Evolutionary conservation across 495 filamentous ascomycete genomes (phyloP).

Genomic region (Penicillium antarcticum): DNA sequence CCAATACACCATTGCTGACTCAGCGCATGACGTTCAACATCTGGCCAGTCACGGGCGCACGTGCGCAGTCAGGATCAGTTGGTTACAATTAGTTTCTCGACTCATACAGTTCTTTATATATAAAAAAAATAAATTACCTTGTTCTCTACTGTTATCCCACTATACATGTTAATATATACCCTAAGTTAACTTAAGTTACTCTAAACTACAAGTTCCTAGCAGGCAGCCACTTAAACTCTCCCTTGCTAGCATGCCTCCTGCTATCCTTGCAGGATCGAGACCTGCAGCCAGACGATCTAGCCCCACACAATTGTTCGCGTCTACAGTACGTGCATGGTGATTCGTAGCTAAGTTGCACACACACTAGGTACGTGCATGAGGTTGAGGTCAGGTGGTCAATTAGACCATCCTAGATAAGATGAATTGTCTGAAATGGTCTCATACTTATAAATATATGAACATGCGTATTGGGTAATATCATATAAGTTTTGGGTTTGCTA

Average conservation of each 20-base stretch:
- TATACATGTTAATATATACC: not conserved
- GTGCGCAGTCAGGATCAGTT: not conserved
- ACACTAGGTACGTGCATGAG: too few species aligned
- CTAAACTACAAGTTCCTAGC: too few species aligned
- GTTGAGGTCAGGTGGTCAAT: too few species aligned
- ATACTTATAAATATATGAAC: too few species aligned
- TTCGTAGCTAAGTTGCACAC: too few species aligned
- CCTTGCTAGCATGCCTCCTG: not conserved
- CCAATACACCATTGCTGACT: not conserved
- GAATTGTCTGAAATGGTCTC: too few species aligned
- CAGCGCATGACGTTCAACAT: slow-evolving; percentile 1
- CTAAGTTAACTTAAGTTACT: too few species aligned
- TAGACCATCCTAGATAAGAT: too few species aligned
- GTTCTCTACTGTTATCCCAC: not conserved
- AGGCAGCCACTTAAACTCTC: not conserved
- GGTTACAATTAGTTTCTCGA: not conserved
- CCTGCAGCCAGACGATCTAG: not conserved
- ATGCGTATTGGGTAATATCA: too few species aligned
- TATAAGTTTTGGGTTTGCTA: too few species aligned
- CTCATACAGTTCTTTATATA: not conserved
- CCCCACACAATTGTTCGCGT: not conserved
- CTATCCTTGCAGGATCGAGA: not conserved
- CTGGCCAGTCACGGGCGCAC: slow-evolving; percentile 6
- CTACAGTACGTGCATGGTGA: not conserved
- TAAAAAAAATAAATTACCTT: not conserved